Base-by-base conservation (phyloP, 768 basidiomycete species). In the Leccinum uliginosum region DNA sequence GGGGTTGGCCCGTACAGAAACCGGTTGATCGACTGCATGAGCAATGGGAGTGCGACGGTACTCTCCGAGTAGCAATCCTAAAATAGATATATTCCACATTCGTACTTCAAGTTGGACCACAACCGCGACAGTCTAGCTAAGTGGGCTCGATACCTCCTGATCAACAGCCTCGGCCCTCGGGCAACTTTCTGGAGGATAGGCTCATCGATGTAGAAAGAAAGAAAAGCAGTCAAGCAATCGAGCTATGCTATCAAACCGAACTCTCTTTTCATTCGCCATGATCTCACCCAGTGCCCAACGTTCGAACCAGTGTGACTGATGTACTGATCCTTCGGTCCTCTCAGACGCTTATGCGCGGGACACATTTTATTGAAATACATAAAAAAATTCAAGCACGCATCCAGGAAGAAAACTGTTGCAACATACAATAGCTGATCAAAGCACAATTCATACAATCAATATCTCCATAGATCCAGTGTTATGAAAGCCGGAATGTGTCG, bases 1-100 rank as follows among this genome's bases (percentile, higher is more conserved):
- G 95, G 89, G 0, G 96, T 93, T 17, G 94, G 96, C 3, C 97
- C 97, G 75, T 98, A 98, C 46, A 99, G 74, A 71, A 95, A 94
- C 43, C 93, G 85, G 71, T 93, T 95, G 68, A 98, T 88, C 32
- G 86, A 74, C 71, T 93, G 90, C 90, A 93, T 92, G 60, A 66
- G 47, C 60, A 59, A 15, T 38, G 58, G 49, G 53, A 50, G 51
- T 47, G 38, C 38, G 50, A 30, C 11, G 53, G 49, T 24, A n/a
- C 9, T 4, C 8, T 48, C 54, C 19, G 30, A 29, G 56, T 48
- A 38, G 45, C 38, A 54, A 30, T 45, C 57, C 61, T 3, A 63
- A 66, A 68, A 53, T 26, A 59, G 55, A 50, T 50, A 30, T 3
- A 8, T 56, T 50, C 64, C 62, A 50, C 53, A 58, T 59, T 59